Evolutionary conservation across 2,329 filamentous ascomycete species (phyloP), one percentile per base, ranked within the genome.

Genomic region (Trichoderma hamatum): DNA sequence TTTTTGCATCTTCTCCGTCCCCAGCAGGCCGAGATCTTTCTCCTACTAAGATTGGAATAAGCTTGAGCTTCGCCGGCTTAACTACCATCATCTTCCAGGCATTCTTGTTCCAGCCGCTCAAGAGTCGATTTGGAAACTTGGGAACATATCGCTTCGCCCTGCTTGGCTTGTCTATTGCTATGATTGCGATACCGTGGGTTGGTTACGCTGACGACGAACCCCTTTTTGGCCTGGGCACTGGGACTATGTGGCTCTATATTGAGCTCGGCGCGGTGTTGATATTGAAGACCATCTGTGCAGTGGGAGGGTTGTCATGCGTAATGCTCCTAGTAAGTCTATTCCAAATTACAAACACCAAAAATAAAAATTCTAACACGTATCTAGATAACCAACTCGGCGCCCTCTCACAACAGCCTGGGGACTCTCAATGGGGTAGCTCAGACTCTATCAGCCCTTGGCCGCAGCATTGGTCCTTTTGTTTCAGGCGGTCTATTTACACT

Each of bases 371-470:
- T 11, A 14, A n/a, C 24, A 24, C 14, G 21, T 28, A 24, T 59
- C 16, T 14, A 95, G 92, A 94, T 99, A 73, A 98, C 94, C 46
- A 99, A 99, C 75, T 96, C 92, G 1, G 93, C 94, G 0, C 92
- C 94, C 0, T 93, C 94, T 9, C 88, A 95, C 78, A 89, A 91
- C 5, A 94, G 92, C 0, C 86, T 99, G 0, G 96, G 96, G 3
- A 94, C 93, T 0, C 85, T 99, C 30, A 97, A 99, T 76, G 96
- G 96, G 11, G 86, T 98, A 36, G 96, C 96, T 0, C 96, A 99
- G 79, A 97, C 94, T 0, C 88, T 99, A 0, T 97, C 93, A 0
- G 96, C 96, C 0, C 93, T 92, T 0, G 96, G 96, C 10, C 89
- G 96, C 70, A 94, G 94, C 54, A 87, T 93, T 0, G 96, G 96